phyloP scores from a whole-genome alignment of 495 filamentous ascomycete species.

The Penicillium lividum region DNA sequence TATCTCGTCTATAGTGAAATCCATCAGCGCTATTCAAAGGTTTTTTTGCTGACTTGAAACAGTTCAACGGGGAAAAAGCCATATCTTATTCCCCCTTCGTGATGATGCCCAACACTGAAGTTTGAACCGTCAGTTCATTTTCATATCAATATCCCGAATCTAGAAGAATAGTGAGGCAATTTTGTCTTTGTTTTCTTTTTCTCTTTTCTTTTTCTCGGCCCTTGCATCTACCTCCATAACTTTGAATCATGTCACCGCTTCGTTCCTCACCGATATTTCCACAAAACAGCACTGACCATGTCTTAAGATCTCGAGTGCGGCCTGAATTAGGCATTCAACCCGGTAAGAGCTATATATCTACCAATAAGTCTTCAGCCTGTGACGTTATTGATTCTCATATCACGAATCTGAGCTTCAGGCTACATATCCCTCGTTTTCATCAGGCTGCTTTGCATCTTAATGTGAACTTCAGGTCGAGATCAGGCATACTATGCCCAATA shows the following conservation, averaged over 20 bases:
- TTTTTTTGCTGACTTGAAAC: neutral
- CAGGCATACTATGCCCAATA: neutral
- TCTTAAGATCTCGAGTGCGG: neutral
- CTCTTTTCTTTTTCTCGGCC: neutral
- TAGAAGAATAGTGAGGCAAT: neutral
- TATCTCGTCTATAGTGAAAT: neutral
- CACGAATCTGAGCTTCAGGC: neutral
- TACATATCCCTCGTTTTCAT: neutral
- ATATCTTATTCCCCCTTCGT: neutral
- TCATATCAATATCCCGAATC: neutral
- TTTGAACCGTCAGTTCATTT: neutral
- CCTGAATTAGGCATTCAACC: neutral
- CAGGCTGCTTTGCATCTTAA: neutral
- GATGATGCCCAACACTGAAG: neutral
- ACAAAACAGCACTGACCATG: neutral
- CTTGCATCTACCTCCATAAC: slow-evolving; percentile 1
- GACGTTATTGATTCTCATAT: neutral
- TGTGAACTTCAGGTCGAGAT: neutral
- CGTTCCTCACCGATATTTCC: slow-evolving; percentile 1
- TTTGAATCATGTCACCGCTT: neutral
- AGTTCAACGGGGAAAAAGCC: no score
- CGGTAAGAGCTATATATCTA: neutral
- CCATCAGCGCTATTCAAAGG: neutral
- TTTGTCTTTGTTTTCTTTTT: neutral
- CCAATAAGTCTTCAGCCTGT: neutral